Base-by-base conservation (phyloP, 2,329 filamentous ascomycete genomes). In the Ophiostoma novo-ulmi region DNA sequence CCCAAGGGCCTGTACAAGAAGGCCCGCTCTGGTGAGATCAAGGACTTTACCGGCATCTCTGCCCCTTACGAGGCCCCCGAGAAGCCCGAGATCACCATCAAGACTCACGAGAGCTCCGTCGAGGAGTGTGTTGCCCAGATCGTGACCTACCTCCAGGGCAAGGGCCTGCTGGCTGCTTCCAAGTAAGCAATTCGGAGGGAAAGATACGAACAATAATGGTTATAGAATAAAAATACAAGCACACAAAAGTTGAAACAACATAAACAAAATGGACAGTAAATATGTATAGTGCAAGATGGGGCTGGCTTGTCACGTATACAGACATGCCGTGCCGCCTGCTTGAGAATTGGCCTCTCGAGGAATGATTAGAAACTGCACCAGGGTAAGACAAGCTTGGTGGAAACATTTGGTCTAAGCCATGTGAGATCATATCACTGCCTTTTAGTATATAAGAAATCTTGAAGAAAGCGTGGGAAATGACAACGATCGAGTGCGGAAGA, bases 1-100 rank as follows among this genome's bases (percentile, higher is more conserved):
- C 95, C 95, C 67, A 99, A 99, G 88, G 95, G 94, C 5, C 83
- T 98, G 72, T 99, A 99, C 83, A 97, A 97, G 86, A 97, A 97
- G 87, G 95, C 95, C 14, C 85, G 94, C 64, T 90, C 91, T 69
- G 95, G 95, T 64, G 89, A 96, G 80, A 98, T 98, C 81, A 95
- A 96, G 81, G 93, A 98, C 76, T 99, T 99, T 79, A 99, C 95
- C 1, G 95, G 95, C 70, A 93, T 98, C 77, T 94, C 90, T 75
- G 93, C 94, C 39, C 95, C 95, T 1, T 99, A 99, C 79, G 95
- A 99, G 86, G 92, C 88, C 73, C 95, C 95, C 5, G 83, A 89
- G 79, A 88, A 88, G 71, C 87, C 95, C 1, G 95, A 99, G 84
- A 91, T 99, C 75, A 89, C 91, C 75, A 92, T 99, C 78, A 86